Conservation (phyloP, 2,329 filamentous ascomycete species). For the Phialocephala sp. region DNA sequence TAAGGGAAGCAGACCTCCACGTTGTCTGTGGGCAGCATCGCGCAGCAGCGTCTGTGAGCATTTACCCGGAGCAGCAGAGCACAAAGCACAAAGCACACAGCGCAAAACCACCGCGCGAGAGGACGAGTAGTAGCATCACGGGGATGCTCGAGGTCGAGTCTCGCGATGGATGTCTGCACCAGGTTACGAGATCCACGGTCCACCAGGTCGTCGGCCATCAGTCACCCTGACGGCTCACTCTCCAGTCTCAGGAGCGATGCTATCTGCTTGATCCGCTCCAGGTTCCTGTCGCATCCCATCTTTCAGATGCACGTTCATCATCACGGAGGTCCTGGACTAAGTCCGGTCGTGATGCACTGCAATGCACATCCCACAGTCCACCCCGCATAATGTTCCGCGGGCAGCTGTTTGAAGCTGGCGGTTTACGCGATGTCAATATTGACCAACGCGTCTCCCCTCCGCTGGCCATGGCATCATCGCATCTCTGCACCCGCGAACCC, state of each 20-base stretch:
- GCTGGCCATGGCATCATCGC: constrained; percentile 23
- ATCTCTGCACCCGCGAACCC: constrained; percentile 6
- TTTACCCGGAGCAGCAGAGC: constrained; percentile 2
- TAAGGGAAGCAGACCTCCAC: background rate
- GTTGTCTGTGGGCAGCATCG: constrained; percentile 4
- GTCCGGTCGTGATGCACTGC: background rate
- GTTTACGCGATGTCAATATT: constrained; percentile 38
- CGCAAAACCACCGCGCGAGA: no score
- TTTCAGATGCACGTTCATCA: background rate
- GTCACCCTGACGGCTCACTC: background rate
- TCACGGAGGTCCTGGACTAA: background rate
- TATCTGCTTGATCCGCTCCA: constrained; percentile 6
- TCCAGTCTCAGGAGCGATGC: background rate
- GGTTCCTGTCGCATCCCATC: constrained; percentile 8
- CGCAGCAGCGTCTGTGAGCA: background rate
- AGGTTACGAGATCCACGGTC: background rate
- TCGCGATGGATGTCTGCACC: background rate
- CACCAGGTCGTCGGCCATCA: background rate
- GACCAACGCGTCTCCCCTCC: constrained; percentile 31
- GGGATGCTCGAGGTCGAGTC: background rate
- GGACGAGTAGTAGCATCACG: background rate
- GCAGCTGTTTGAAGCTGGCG: background rate
- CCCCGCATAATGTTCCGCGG: constrained; percentile 5
- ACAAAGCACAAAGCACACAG: background rate
- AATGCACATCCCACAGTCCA: background rate